phyloP scores from a whole-genome alignment of 257 asterid genomes.

The Solanum pennellii region DNA sequence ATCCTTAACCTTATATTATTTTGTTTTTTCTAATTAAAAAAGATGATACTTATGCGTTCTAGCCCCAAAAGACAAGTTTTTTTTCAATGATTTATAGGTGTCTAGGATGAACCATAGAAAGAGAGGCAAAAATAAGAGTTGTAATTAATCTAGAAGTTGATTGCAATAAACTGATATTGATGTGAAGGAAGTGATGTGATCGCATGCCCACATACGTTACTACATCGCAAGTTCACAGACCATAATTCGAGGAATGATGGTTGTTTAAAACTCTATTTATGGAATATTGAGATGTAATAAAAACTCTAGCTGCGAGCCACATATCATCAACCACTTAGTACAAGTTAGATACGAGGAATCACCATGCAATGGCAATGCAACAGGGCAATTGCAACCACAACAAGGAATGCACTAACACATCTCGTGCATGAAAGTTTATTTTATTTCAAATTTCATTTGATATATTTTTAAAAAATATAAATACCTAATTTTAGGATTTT shows the following conservation, averaged over 20 bases:
- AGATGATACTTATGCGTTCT: not conserved
- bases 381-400: not conserved
- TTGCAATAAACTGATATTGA: too few relatives aligned
- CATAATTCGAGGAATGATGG: not conserved
- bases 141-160: not conserved
- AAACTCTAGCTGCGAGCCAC: not conserved
- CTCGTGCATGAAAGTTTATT: too few relatives aligned
- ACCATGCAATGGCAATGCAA: not conserved
- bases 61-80: not conserved
- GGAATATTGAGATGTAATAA: not conserved
- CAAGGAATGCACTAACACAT: not conserved
- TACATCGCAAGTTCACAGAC: not conserved
- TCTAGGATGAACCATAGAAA: too few relatives aligned
- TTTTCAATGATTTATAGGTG: not conserved
- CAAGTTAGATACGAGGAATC: not conserved
- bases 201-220: not conserved
- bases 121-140: not conserved
- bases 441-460: too few relatives aligned
- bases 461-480: too few relatives aligned
- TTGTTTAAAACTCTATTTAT: not conserved
- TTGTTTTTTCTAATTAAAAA: too few relatives aligned
- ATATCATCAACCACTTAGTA: not conserved
- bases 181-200: not conserved
- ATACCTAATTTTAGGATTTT: not conserved
- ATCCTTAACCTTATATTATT: too few relatives aligned